Base-by-base conservation (phyloP, 2,329 filamentous ascomycete genomes). In the Periglandula ipomoeae region DNA sequence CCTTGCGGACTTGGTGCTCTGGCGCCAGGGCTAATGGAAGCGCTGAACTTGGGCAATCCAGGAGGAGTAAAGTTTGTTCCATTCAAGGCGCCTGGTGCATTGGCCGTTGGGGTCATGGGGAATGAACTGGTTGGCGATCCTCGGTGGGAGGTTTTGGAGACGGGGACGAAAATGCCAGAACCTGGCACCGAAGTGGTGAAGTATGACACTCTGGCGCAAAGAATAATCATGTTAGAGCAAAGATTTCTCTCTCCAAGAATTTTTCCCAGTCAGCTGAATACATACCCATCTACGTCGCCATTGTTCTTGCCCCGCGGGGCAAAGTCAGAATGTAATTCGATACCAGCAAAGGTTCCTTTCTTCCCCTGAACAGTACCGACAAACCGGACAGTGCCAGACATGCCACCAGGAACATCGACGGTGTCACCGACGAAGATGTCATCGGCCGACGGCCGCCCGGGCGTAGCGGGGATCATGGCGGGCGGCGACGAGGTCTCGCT, bases 201-300 rank as follows among this genome's bases (percentile, higher is more conserved):
- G 69, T 98, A 98, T 30, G 73, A 80, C 44, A 83, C 62, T 49
- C 81, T 84, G 34, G 17, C 27, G 32, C 30, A 61, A 34, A 24
- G 39, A 35, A 30, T 40, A 41, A 51, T 52, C 38, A 40, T 19
- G 22, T 39, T 26, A 42, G 39, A 7, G n/a, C 37, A 5, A 13
- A 23, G 44, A 7, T 32, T 15, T 32, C 30, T 10, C 3, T 32
- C 8, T 13, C 15, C 10, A 32, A 32, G n/a, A 32, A 32, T 15
- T 2, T 10, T 2, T 15, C 30, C 11, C 8, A 27, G 30, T 11
- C 30, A 10, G 11, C 20, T 19, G 23, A 44, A 46, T 48, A 32
- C 80, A 68, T 75, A 91, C 87, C 91, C 93, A 58, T 97, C 91
- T 48, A 97, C 93, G 65, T 95, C 90, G 54, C 93, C 93, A 60